A percentile compares a stretch with the other conserved stretches of the same genome.
Evolutionary conservation across 768 basidiomycete species (phyloP).

Genomic region (Leucosporidium scottii): DNA sequence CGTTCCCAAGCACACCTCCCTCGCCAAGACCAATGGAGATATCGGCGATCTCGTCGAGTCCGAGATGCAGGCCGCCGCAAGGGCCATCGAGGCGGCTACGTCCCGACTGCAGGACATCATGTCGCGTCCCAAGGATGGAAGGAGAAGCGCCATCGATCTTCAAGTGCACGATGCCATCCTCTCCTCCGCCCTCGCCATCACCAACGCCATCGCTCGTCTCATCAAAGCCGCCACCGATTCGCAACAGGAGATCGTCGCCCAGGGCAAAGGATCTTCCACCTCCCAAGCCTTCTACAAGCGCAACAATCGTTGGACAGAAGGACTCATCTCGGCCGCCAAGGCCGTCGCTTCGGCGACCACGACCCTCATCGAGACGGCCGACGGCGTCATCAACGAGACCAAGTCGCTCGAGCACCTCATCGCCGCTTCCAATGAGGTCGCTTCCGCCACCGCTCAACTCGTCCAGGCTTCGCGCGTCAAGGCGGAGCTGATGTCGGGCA

Average conservation of each 20-base stretch:
- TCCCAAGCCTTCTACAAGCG: slow-evolving; percentile 98
- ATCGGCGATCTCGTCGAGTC: slow-evolving; percentile 93
- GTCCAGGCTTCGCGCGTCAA: slow-evolving; percentile 98
- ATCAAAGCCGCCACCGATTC: slow-evolving; percentile 96
- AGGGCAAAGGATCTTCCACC: slow-evolving; percentile 87
- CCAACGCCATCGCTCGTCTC: slow-evolving; percentile 84
- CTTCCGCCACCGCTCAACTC: slow-evolving; percentile 91
- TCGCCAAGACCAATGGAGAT: slow-evolving; percentile 77
- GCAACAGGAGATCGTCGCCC: slow-evolving; percentile 93
- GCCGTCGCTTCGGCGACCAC: slow-evolving; percentile 94
- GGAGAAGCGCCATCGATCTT: slow-evolving; percentile 82
- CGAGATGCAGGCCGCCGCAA: slow-evolving; percentile 89
- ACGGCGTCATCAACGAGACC: slow-evolving; percentile 84
- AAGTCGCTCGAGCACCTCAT: slow-evolving; percentile 98
- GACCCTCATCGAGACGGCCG: slow-evolving; percentile 91
- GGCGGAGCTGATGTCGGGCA: slow-evolving; percentile 96
- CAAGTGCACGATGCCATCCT: slow-evolving; percentile 98
- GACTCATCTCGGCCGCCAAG: slow-evolving; percentile 95
- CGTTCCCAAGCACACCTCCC: slow-evolving; percentile 68
- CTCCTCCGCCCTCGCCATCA: slow-evolving; percentile 86
- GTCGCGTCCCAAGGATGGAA: slow-evolving; percentile 77
- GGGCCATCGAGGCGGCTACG: slow-evolving; percentile 88
- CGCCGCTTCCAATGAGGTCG: slow-evolving; percentile 98
- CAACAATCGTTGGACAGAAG: slow-evolving; percentile 99
- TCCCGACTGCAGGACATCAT: slow-evolving; percentile 84